Base-by-base conservation (phyloP, 306 rosid species). In the Acacia crassicarpa region DNA sequence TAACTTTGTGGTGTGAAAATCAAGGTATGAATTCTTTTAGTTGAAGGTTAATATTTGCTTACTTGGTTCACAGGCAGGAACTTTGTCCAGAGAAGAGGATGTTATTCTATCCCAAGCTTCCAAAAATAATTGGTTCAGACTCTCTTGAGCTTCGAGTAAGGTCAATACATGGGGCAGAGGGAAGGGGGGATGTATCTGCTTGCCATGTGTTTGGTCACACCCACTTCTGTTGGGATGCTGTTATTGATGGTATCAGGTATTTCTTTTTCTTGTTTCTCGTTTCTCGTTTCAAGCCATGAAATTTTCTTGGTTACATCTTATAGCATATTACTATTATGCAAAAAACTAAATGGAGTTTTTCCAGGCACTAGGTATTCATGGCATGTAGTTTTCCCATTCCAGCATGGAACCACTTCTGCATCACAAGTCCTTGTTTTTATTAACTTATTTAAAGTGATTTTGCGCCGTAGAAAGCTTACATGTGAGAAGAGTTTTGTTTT, bases 41-140 rank as follows among this genome's bases (percentile, higher is more conserved):
- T 73, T 53, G 56, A 23, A 67, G 76, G 38, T 75, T 75, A 45
- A 68, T 78, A 13, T 40, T 23, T 80, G 79, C 72, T 69, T 83
- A 30, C 69, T 63, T 84, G 77, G 71, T 84, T 72, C 67, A 51
- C 81, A 94, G 97, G 90, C 97, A 84, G 68, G 98, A 94, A 85
- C 91, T 94, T 38, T 90, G 96, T 82, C 97, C 98, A n/a, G 97
- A 94, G 91, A 94, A 94, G 84, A 92, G 97, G 84, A 94, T 92
- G 97, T 84, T 94, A 53, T 94, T 92, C 88, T 94, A 94, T 76
- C 98, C 96, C 33, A 91, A 84, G 76, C 97, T 94, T 59, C 98
- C 97, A 16, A 94, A 90, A 84, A 86, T 94, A 82, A 91, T 92
- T 74, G 98, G 96, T 79, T 94, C 98, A 12, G 96, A 92, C 62